Conservation (phyloP, 2,329 filamentous ascomycete genomes). For the Phoma sp. region DNA sequence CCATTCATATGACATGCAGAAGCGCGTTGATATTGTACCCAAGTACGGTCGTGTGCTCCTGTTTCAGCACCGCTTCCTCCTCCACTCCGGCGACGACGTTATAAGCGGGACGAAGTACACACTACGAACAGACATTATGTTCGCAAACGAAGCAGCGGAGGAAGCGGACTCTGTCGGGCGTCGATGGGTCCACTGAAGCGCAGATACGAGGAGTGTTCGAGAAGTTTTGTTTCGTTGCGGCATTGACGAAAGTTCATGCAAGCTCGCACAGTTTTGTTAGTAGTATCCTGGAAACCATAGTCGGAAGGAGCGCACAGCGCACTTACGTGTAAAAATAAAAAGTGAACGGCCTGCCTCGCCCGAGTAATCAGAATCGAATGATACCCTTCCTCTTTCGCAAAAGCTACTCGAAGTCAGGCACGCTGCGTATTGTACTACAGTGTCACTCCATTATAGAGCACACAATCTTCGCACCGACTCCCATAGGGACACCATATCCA, state of each 20-base stretch:
- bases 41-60: slow-evolving; percentile 60
- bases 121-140: slow-evolving; percentile 64
- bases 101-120: slow-evolving; percentile 61
- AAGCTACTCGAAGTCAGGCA: slow-evolving; percentile 58
- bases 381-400: slow-evolving; percentile 59
- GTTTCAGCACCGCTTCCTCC: slow-evolving; percentile 61
- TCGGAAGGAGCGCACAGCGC: background rate
- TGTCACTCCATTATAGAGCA: slow-evolving; percentile 67
- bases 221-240: background rate
- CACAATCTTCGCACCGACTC: slow-evolving; percentile 95
- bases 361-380: slow-evolving; percentile 95
- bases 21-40: slow-evolving; percentile 55
- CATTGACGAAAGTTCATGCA: background rate
- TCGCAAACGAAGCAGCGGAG: slow-evolving; percentile 40
- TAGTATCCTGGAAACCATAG: slow-evolving; percentile 47
- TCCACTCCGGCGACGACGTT: slow-evolving; percentile 64
- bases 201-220: background rate
- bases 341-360: slow-evolving; percentile 77
- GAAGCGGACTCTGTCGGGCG: background rate
- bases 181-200: background rate
- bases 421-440: slow-evolving; percentile 97
- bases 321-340: slow-evolving; percentile 60
- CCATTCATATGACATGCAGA: slow-evolving; percentile 41
- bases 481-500: slow-evolving; percentile 69
- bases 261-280: slow-evolving; percentile 38